Conservation (phyloP, 345 rosid genomes). For the Cardiospermum halicacabum region DNA sequence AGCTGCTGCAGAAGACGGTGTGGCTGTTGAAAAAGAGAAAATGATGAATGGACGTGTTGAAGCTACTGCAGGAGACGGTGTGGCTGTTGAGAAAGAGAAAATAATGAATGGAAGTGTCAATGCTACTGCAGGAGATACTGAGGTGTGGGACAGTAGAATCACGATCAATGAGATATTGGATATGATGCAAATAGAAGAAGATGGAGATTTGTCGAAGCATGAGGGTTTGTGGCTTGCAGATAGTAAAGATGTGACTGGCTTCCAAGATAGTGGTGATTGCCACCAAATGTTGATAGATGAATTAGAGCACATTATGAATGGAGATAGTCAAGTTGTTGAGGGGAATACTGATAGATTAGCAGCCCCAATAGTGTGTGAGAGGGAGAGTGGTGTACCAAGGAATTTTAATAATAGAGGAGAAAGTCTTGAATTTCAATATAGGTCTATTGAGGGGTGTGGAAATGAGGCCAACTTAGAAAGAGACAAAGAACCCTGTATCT, state of each 20-base stretch:
- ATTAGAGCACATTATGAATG: slow-evolving; percentile 40
- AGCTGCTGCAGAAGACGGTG: slow-evolving; percentile 15
- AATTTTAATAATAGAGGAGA: slow-evolving; percentile 22
- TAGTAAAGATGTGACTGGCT: slow-evolving; percentile 22
- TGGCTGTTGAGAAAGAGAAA: slow-evolving; percentile 9
- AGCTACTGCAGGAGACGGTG: slow-evolving; percentile 16
- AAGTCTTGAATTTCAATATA: slow-evolving; percentile 18
- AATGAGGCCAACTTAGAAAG: slow-evolving; percentile 16
- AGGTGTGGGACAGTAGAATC: slow-evolving; percentile 15
- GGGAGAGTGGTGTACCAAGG: slow-evolving; percentile 14
- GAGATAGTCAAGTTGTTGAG: slow-evolving; percentile 22
- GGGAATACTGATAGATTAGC: slow-evolving; percentile 22
- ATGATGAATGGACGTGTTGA: slow-evolving; percentile 17
- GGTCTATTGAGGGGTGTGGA: slow-evolving; percentile 18
- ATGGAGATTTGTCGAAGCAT: slow-evolving; percentile 15
- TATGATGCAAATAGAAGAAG: slow-evolving; percentile 26
- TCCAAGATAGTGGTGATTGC: slow-evolving; percentile 24
- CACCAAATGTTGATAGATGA: slow-evolving; percentile 43
- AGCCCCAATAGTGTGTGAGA: slow-evolving; percentile 12
- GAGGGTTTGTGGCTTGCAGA: slow-evolving; percentile 15
- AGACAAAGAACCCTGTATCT: slow-evolving; percentile 17
- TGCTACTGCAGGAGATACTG: slow-evolving; percentile 14
- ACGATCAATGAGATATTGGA: slow-evolving; percentile 28
- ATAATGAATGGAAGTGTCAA: slow-evolving; percentile 17
- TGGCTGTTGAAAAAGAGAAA: slow-evolving; percentile 9